Percentiles rank a stretch among this genome's conserved stretches.
Evolutionary conservation across 176 grass and related monocot genomes (phyloP).

Genomic region (Tillandsia leiboldiana): DNA sequence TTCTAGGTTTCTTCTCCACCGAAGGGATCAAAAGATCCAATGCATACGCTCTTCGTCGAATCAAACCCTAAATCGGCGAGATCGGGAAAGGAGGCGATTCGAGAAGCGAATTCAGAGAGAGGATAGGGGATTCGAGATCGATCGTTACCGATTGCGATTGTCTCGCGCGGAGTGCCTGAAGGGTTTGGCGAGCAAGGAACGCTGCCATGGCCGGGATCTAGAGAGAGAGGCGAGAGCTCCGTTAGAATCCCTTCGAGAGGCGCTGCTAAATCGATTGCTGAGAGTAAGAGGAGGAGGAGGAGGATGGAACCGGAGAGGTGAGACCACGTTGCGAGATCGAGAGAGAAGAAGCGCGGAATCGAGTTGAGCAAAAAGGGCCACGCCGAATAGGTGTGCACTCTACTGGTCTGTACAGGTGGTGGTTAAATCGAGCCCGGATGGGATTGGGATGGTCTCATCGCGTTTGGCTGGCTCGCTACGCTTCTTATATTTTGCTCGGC

Average conservation of each 20-base stretch:
- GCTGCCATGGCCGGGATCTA: slow-evolving; percentile 48
- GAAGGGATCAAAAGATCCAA: neutral
- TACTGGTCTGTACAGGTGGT: too few species aligned
- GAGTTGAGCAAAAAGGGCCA: too few species aligned
- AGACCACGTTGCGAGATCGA: too few species aligned
- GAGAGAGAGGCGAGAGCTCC: slow-evolving; percentile 14
- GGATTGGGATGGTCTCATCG: too few species aligned
- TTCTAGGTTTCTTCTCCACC: neutral
- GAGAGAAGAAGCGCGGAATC: too few species aligned
- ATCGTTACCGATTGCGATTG: slow-evolving; percentile 50
- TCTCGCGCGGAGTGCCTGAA: slow-evolving; percentile 52
- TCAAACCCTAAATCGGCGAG: neutral
- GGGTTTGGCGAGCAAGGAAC: slow-evolving; percentile 62
- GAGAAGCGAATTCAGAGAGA: neutral
- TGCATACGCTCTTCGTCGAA: neutral
- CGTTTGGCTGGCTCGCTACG: too few species aligned
- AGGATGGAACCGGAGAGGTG: neutral
- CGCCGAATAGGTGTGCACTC: too few species aligned
- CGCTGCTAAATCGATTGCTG: neutral
- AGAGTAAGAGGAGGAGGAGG: neutral
- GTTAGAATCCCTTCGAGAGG: slow-evolving; percentile 10
- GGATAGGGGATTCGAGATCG: slow-evolving; percentile 7
- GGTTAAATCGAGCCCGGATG: too few species aligned
- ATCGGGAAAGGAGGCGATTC: neutral
- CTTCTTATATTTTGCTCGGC: too few species aligned